phyloP scores from a whole-genome alignment of 371 early-diverging fungal genomes.

The Rhizomucor pusillus region DNA sequence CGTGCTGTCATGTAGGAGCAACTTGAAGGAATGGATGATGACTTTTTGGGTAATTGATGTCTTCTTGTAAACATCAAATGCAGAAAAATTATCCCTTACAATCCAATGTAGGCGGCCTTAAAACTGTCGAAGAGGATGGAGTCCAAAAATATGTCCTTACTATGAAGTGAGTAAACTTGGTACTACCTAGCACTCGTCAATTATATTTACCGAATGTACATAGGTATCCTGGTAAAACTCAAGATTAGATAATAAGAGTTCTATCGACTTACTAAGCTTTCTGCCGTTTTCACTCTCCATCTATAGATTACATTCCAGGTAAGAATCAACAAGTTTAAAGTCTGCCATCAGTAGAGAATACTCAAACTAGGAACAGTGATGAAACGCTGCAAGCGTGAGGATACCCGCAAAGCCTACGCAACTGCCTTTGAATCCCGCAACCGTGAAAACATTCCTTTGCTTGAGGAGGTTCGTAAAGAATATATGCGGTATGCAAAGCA shows the following conservation, averaged over 20 bases:
- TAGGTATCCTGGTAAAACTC: slow-evolving; percentile 42
- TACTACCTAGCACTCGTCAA: neutral
- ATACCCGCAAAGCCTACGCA: slow-evolving; percentile 54
- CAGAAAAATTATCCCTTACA: neutral
- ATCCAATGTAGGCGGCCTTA: slow-evolving; percentile 30
- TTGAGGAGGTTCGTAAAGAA: slow-evolving; percentile 42
- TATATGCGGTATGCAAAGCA: neutral
- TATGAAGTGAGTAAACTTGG: slow-evolving; percentile 58
- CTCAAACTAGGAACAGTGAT: slow-evolving; percentile 41
- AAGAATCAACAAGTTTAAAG: too few relatives aligned
- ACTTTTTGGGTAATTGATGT: slow-evolving; percentile 56
- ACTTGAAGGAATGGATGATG: slow-evolving; percentile 73
- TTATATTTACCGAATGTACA: neutral
- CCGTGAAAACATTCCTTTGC: slow-evolving; percentile 53
- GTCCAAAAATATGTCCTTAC: slow-evolving; percentile 65
- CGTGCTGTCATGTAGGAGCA: slow-evolving; percentile 55
- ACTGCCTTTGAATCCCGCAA: slow-evolving; percentile 59
- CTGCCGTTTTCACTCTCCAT: neutral
- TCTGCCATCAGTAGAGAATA: too few relatives aligned
- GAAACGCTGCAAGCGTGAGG: slow-evolving; percentile 58
- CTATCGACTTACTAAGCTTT: neutral
- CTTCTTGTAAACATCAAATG: neutral
- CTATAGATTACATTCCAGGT: slow-evolving; percentile 46
- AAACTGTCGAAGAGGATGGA: slow-evolving; percentile 58
- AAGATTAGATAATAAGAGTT: too few relatives aligned